Evolutionary conservation across 768 basidiomycete species (phyloP).

Genomic region (Amanita fuliginea): DNA sequence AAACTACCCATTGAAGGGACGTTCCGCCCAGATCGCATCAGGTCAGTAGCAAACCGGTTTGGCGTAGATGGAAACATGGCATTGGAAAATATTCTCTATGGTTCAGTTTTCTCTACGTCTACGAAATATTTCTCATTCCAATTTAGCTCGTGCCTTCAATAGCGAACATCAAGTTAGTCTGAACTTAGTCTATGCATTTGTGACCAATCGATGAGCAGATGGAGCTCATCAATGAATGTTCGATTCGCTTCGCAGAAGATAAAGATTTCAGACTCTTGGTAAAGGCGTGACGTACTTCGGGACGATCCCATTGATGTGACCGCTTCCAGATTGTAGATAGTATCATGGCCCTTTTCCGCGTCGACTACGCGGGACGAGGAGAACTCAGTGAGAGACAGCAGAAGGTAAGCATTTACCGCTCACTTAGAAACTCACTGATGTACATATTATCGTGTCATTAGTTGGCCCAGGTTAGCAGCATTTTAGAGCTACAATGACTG

Average conservation of each 20-base stretch:
- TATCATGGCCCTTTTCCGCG: conserved; percentile 94
- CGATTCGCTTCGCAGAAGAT: conserved; percentile 81
- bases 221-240: conserved; percentile 88
- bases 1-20: conserved; percentile 43
- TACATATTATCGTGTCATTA: conserved; percentile 23
- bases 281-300: background rate
- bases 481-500: background rate
- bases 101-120: conserved; percentile 21
- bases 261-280: conserved; percentile 73
- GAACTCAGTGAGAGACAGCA: conserved; percentile 93
- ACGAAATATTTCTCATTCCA: conserved; percentile 1
- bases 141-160: conserved; percentile 75
- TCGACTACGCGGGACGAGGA: conserved; percentile 88
- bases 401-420: conserved; percentile 36
- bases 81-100: conserved; percentile 87
- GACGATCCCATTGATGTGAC: conserved; percentile 8
- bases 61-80: conserved; percentile 86
- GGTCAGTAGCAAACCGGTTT: conserved; percentile 84
- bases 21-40: conserved; percentile 89
- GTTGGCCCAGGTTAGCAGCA: conserved; percentile 64
- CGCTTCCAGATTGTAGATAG: conserved; percentile 75
- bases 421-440: background rate
- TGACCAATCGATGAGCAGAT: conserved; percentile 33
- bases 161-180: conserved; percentile 80
- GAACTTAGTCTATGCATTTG: conserved; percentile 3